Evolutionary conservation across 345 rosid species (phyloP).

Genomic region (Syzygium aromaticum): DNA sequence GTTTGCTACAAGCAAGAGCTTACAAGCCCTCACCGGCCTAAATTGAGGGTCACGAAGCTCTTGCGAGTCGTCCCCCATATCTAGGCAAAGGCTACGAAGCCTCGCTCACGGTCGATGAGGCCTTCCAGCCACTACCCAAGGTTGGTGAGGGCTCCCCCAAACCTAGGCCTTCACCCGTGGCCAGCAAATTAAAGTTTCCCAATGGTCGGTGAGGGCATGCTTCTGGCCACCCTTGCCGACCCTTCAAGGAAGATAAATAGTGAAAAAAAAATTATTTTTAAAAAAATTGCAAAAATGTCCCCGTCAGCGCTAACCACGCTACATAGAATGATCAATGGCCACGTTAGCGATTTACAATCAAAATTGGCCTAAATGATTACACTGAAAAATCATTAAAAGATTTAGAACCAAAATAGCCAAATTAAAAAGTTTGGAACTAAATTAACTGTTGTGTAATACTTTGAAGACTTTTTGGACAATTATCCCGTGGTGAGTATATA

Average conservation of each 20-base stretch:
- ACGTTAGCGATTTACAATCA: background rate
- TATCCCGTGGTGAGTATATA: background rate
- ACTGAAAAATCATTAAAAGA: background rate
- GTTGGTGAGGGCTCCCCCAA: background rate
- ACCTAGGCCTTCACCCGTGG: background rate
- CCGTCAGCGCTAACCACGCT: too few species aligned
- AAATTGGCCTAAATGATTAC: background rate
- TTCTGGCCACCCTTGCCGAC: too few species aligned
- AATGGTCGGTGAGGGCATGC: too few species aligned
- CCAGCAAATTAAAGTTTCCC: too few species aligned
- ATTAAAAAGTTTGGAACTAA: background rate
- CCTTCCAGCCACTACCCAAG: background rate
- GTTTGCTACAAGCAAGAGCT: background rate
- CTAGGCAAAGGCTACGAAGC: background rate
- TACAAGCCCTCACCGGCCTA: background rate
- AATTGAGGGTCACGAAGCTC: background rate
- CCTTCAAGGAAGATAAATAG: too few species aligned
- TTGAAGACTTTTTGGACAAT: background rate
- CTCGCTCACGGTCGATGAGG: rapidly evolving
- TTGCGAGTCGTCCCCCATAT: background rate
- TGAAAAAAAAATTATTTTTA: too few species aligned
- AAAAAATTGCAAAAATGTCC: too few species aligned
- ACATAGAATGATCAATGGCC: too few species aligned
- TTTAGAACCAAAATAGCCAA: background rate
- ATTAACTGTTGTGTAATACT: rapidly evolving